These are phyloP conservation scores for Diphasiastrum complanatum DNA, from an alignment of 83 land plant genomes.

Conservation along the genomic window DNA sequence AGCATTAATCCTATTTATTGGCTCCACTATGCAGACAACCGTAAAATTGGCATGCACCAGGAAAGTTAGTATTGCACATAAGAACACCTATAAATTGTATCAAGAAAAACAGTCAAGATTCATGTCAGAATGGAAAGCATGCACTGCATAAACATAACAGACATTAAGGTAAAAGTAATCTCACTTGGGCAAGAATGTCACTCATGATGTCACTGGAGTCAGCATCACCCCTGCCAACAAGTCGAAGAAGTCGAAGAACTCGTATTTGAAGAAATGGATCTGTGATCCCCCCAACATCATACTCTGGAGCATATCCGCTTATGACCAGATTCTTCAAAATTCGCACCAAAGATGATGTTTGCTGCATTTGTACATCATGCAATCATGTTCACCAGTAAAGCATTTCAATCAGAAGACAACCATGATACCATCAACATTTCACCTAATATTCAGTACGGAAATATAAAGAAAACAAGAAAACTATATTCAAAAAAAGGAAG, in stretches of 20 bases:
- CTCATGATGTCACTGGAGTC: conserved; percentile 24
- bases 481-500: neutral
- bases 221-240: conserved; percentile 16
- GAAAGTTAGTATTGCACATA: too few species aligned
- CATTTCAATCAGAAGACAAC: too few species aligned
- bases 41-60: too few species aligned
- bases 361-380: conserved; percentile 29
- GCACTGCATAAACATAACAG: neutral
- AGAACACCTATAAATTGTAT: too few species aligned
- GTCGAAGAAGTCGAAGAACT: conserved; percentile 13
- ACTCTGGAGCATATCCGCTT: conserved; percentile 22
- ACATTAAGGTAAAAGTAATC: conserved; percentile 8
- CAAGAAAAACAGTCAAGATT: too few species aligned
- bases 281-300: conserved; percentile 20
- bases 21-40: too few species aligned
- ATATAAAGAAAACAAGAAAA: neutral
- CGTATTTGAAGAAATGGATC: conserved; percentile 20
- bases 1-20: too few species aligned
- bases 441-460: too few species aligned
- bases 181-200: conserved; percentile 25
- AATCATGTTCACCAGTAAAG: neutral
- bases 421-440: too few species aligned
- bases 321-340: conserved; percentile 22
- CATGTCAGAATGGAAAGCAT: neutral
- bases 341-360: conserved; percentile 11